Base-by-base conservation (phyloP, 2,329 filamentous ascomycete genomes). In the Passalora sequoiae region DNA sequence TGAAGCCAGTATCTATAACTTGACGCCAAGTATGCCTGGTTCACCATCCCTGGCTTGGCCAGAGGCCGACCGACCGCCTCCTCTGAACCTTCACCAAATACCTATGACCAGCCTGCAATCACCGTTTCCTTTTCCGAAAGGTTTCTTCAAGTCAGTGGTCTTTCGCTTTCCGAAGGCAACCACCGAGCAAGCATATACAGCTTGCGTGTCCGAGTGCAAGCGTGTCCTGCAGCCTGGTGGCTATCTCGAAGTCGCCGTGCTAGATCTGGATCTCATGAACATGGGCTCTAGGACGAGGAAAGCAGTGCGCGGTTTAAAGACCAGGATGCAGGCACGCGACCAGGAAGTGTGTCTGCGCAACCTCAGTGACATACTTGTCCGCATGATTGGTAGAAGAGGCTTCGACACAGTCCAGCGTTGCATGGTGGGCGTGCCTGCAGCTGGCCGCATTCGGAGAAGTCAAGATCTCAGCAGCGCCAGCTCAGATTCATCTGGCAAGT, bases 211-310 rank as follows among this genome's bases (percentile, higher is more conserved):
- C 0, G 86, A 92, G 63, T 81, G 83, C 45, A 84, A 85, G 40
- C 81, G 86, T 2, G 86, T 91, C 0, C 71, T 92, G 20, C 82
- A 84, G 50, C 84, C 86, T 0, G 84, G 84, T 8, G 86, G 86
- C 0, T 85, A 82, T 58, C 75, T 92, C n/a, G 86, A 92, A 63
- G 69, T 89, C 13, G 83, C 81, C 0, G 81, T 89, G 27, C 74
- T 92, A 1, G 86, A 92, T 51, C 73, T 88, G 8, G 86, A 92
- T 58, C 74, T 92, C 47, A 81, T 88, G 65, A 88, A 87, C 59
- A 89, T 91, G 83, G 86, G 86, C 0, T 81, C 77, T 42, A 76
- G 77, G 10, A 80, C 82, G 1, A 77, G 86, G 4, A 77, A 81
- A 12, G 77, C 82, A 0, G 75, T 91, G 3, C 78, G 85, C 3